These are phyloP conservation scores for Hypomyces rosellus DNA, from an alignment of 2,329 filamentous ascomycete genomes.

Conservation along the genomic window DNA sequence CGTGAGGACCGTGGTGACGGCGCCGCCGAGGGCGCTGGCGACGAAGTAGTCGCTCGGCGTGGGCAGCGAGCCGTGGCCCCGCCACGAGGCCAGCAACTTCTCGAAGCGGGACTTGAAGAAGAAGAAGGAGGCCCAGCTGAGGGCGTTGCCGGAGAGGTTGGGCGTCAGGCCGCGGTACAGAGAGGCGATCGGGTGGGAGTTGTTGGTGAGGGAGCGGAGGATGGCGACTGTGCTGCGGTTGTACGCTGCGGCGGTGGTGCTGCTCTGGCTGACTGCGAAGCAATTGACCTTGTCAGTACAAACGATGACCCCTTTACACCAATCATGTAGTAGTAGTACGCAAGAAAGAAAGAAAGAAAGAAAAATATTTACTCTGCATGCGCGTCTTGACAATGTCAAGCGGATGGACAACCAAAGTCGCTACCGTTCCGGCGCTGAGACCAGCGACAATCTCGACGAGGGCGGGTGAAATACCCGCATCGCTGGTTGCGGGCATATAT, in stretches of 20 bases:
- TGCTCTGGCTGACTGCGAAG: conserved; percentile 44
- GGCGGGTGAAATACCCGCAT: conserved; percentile 65
- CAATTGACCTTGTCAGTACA: background rate
- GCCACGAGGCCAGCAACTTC: conserved; percentile 31
- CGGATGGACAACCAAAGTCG: conserved; percentile 83
- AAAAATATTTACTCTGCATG: conserved; percentile 63
- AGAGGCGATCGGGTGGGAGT: conserved; percentile 55
- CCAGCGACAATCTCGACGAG: conserved; percentile 84
- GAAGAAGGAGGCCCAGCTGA: conserved; percentile 91
- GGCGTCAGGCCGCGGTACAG: conserved; percentile 87
- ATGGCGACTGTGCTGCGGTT: conserved; percentile 46
- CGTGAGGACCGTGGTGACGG: conserved; percentile 73
- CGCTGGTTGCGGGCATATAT: conserved; percentile 41
- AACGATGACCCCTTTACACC: background rate
- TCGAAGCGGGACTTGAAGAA: conserved; percentile 60
- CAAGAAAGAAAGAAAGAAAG: too few relatives aligned
- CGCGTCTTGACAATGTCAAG: conserved; percentile 96
- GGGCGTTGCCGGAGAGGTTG: conserved; percentile 84
- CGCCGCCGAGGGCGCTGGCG: conserved; percentile 64
- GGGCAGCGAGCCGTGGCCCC: conserved; percentile 15
- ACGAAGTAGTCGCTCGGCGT: conserved; percentile 70
- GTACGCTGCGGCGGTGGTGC: conserved; percentile 29
- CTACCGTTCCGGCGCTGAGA: conserved; percentile 78
- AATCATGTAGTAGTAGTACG: background rate
- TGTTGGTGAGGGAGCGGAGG: conserved; percentile 41